Percentiles rank a stretch among this genome's conserved stretches.
These are phyloP conservation scores for Cladorrhinum sp. DNA, from an alignment of 2,329 filamentous ascomycete genomes.

Conservation along the genomic window DNA sequence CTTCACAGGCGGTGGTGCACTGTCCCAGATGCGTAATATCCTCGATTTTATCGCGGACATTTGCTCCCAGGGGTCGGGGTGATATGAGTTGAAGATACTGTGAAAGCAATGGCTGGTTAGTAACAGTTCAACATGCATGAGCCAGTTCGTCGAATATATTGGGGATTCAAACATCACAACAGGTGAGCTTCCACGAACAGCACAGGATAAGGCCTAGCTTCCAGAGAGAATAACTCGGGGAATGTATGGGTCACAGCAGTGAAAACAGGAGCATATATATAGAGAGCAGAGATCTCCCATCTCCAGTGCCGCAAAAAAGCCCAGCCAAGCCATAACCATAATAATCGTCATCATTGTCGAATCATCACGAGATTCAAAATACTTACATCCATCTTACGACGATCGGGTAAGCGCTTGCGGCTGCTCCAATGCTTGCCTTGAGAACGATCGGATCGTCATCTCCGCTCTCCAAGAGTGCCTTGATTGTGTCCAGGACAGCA, in stretches of 20 bases:
- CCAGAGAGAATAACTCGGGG: background rate
- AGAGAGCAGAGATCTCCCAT: background rate
- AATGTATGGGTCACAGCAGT: background rate
- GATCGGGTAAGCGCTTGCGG: conserved; percentile 88
- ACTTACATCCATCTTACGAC: conserved; percentile 94
- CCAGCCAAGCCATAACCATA: background rate
- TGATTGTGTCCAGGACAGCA: conserved; percentile 73
- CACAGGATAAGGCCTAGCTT: background rate
- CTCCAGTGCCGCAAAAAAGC: background rate
- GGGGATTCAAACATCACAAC: background rate
- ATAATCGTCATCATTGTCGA: background rate
- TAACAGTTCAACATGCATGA: background rate
- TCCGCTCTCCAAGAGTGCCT: conserved; percentile 65
- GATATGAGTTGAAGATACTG: conserved; percentile 84
- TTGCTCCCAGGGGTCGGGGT: conserved; percentile 78
- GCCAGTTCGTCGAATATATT: background rate
- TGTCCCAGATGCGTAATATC: conserved; percentile 86
- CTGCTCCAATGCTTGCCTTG: conserved; percentile 82
- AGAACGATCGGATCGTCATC: conserved; percentile 76
- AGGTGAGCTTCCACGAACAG: background rate
- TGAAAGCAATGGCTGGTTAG: conserved; percentile 23
- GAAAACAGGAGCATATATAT: background rate
- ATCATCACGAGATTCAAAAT: conserved; percentile 11
- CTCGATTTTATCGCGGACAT: conserved; percentile 86
- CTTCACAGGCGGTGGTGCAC: conserved; percentile 68